phyloP scores from a whole-genome alignment of 2,329 filamentous ascomycete genomes.

The Clarireedia monteithiana region DNA sequence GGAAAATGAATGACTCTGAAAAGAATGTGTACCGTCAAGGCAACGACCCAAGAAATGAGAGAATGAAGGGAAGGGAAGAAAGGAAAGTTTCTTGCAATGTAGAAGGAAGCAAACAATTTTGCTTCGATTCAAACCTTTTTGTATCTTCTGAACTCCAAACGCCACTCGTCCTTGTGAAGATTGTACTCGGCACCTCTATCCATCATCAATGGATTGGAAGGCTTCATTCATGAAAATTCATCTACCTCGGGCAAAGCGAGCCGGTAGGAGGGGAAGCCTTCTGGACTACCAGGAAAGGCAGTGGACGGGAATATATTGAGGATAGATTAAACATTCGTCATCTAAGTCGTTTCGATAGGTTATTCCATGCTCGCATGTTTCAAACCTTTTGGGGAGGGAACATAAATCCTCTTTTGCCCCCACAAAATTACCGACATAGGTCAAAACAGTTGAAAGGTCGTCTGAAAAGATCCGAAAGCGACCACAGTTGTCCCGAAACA shows the following conservation, averaged over 20 bases:
- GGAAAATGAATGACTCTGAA: conserved; percentile 5
- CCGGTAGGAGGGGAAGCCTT: neutral
- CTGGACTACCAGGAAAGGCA: neutral
- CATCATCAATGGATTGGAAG: neutral
- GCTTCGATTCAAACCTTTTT: conserved; percentile 1
- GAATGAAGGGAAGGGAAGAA: neutral
- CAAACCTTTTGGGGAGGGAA: neutral
- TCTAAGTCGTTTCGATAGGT: neutral
- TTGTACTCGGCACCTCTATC: neutral
- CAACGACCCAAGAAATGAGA: neutral
- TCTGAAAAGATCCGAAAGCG: neutral
- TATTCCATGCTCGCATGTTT: neutral
- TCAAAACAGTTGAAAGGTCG: neutral
- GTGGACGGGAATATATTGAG: neutral
- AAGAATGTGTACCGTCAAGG: conserved; percentile 9
- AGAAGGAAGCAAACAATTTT: neutral
- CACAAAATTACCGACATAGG: neutral
- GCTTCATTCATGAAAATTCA: neutral
- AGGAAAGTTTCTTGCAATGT: neutral
- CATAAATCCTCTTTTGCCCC: neutral
- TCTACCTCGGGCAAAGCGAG: neutral
- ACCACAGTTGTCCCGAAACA: neutral
- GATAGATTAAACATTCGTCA: neutral
- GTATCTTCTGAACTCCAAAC: neutral
- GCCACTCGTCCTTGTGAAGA: neutral